These are phyloP conservation scores for Stereum hirsutum DNA, from an alignment of 1,284 basidiomycete genomes.

Conservation along the genomic window DNA sequence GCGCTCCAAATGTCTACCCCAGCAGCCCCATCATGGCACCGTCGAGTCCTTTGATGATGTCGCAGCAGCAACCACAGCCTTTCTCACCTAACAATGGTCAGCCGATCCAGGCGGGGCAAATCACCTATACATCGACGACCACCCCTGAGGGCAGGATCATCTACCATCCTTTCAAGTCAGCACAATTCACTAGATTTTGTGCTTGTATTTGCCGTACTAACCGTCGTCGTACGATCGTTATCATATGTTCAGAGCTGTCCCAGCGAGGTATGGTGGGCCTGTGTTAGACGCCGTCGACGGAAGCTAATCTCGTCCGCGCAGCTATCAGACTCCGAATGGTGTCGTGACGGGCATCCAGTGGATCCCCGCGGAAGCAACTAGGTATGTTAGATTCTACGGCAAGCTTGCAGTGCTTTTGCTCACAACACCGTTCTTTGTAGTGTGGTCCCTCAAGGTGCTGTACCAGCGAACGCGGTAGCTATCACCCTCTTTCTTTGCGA, in stretches of 20 bases:
- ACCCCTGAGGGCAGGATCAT: slow-evolving; percentile 46
- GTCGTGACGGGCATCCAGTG: slow-evolving; percentile 65
- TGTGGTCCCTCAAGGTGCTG: slow-evolving; percentile 46
- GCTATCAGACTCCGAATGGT: slow-evolving; percentile 63
- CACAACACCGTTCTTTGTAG: no score
- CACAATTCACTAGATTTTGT: slow-evolving; percentile 1
- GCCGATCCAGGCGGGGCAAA: slow-evolving; percentile 44
- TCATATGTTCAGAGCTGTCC: slow-evolving; percentile 41
- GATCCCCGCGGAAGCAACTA: slow-evolving; percentile 62
- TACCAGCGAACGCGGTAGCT: slow-evolving; percentile 46
- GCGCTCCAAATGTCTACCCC: slow-evolving; percentile 6
- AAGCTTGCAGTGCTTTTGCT: no score
- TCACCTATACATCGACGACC: slow-evolving; percentile 59
- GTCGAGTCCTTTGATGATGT: slow-evolving; percentile 4
- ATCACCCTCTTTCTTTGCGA: slow-evolving; percentile 6
- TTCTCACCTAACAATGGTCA: slow-evolving; percentile 13
- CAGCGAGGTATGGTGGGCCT: slow-evolving; percentile 43
- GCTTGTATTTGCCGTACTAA: slow-evolving; percentile 4
- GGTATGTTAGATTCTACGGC: no score
- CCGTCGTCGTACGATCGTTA: slow-evolving; percentile 1
- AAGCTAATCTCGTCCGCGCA: slow-evolving; percentile 18
- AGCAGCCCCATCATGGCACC: slow-evolving; percentile 11
- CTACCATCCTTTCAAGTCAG: slow-evolving; percentile 68
- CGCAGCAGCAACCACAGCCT: slow-evolving; percentile 2
- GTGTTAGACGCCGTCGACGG: not conserved